These are phyloP conservation scores for Astragalus membranaceus DNA, from an alignment of 306 rosid species.

Conservation along the genomic window DNA sequence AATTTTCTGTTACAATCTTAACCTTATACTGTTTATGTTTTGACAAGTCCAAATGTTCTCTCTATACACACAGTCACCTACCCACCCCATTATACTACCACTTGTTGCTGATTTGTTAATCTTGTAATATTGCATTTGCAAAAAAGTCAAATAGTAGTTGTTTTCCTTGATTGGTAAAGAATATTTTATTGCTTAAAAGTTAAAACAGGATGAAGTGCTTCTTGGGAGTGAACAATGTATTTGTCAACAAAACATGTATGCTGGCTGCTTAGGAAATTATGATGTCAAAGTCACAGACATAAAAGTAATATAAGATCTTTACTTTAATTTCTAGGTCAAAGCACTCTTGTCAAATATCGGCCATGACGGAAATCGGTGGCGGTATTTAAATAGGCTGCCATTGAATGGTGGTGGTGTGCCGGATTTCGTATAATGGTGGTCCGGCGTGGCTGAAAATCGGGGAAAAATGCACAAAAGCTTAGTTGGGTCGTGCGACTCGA, in stretches of 20 bases:
- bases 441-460: no score
- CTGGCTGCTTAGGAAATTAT: not conserved
- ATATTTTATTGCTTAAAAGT: not conserved
- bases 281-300: not conserved
- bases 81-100: not conserved
- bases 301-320: not conserved
- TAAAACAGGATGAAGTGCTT: not conserved
- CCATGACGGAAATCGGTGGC: no score
- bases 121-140: not conserved
- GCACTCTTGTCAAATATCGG: no score
- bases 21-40: not conserved
- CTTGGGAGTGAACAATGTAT: not conserved
- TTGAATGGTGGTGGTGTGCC: no score
- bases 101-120: conserved; percentile 4
- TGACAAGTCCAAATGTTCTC: not conserved
- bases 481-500: no score
- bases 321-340: not conserved
- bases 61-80: not conserved
- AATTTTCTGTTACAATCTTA: not conserved
- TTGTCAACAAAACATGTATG: not conserved
- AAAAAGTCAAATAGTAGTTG: not conserved
- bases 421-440: no score
- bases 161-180: not conserved
- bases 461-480: no score
- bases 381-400: no score